Base-by-base conservation (phyloP, 768 basidiomycete species). In the Suillus ampliporus region DNA sequence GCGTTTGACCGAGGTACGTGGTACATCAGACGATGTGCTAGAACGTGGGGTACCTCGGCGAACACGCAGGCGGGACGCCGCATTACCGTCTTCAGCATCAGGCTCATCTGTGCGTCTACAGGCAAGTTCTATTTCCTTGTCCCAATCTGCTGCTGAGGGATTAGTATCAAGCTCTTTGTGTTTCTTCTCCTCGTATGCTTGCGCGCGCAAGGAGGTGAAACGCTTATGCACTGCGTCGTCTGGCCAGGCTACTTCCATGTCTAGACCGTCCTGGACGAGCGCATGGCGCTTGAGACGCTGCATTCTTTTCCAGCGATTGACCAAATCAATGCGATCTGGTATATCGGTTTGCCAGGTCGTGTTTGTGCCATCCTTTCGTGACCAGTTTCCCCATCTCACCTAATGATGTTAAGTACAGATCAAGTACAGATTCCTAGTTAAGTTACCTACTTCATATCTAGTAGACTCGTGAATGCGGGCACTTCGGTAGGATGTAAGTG, bases 321-420 rank as follows among this genome's bases (percentile, higher is more conserved):
- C 57, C 50, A 76, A 50, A 3, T 64, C 51, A 6, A 41, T 7
- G 5, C 61, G 62, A 7, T 74, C 68, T 23, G 72, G 64, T 31
- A 62, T 53, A 15, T 70, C 68, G 26, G 71, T 73, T 43, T 81
- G 70, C 86, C 86, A 88, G 8, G 86, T 87, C 2, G 81, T 82
- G 64, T 82, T 84, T 8, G 86, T 83, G 0, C 82, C 84, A 65
- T 88, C 83, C 2, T 61, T 46, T 28, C 86, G 83, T 23, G 69
- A 69, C 86, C 86, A 88, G 43, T 76, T 73, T 21, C 71, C 76
- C 86, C 86, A 88, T 63, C 77, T 73, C 5, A 85, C 82, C 85
- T 88, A 62, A 52, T 58, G n/a, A 34, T 54, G 38, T 34, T 53
- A 48, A 31, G 48, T n/a, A 51, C 35, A 28, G 21, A 54, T 28